A percentile compares a stretch with the other conserved stretches of the same genome.
phyloP scores from a whole-genome alignment of 2,329 filamentous ascomycete species.

The Escovopsis sp. region DNA sequence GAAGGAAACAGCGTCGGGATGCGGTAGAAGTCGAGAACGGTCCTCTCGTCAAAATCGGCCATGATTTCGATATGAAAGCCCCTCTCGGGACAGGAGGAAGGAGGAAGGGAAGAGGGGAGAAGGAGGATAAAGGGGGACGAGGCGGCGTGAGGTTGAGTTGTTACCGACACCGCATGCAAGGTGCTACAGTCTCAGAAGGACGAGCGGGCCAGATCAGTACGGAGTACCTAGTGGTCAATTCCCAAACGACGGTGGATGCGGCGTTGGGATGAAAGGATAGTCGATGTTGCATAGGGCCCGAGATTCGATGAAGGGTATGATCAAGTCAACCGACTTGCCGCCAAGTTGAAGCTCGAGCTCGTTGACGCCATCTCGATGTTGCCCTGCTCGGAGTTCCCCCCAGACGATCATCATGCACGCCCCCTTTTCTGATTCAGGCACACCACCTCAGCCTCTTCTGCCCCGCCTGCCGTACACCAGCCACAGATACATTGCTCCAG shows the following conservation, averaged over 20 bases:
- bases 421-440: no score
- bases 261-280: no score
- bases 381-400: background rate
- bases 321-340: no score
- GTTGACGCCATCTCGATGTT: background rate
- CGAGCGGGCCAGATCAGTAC: no score
- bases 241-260: no score
- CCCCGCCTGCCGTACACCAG: background rate
- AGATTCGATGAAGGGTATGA: no score
- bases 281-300: no score
- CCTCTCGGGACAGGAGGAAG: background rate
- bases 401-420: no score
- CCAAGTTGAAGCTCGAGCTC: background rate
- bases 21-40: constrained; percentile 80
- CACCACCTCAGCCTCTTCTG: no score
- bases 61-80: constrained; percentile 19
- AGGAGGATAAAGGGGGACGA: background rate
- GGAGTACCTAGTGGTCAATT: no score
- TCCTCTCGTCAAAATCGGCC: constrained; percentile 64
- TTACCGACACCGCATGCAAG: background rate
- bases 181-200: no score
- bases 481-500: background rate
- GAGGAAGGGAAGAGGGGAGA: background rate
- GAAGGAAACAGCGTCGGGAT: constrained; percentile 63
- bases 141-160: background rate